Evolutionary conservation across 495 filamentous ascomycete species (phyloP).

Genomic region (Aspergillus panamensis): DNA sequence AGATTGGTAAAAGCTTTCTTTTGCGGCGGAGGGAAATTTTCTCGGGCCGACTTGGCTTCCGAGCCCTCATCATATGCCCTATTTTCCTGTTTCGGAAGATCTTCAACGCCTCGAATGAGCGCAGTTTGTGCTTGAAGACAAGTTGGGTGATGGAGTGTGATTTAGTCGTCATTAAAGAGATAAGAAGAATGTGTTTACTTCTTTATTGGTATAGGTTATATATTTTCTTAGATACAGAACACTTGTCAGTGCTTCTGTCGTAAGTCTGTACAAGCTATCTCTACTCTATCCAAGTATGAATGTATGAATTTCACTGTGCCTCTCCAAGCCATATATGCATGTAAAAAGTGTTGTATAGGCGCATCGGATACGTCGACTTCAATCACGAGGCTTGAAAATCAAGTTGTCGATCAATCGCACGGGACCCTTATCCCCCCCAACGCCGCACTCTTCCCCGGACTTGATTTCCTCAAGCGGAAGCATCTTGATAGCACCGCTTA

Average conservation of each 20-base stretch:
- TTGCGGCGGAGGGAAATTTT: constrained; percentile 31
- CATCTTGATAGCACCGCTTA: constrained; percentile 92
- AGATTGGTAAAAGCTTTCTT: constrained; percentile 1
- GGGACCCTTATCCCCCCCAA: constrained; percentile 65
- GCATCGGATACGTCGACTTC: not conserved
- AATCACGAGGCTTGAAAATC: constrained; percentile 55
- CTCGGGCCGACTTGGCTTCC: constrained; percentile 29
- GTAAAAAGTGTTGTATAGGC: not conserved
- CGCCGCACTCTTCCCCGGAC: constrained; percentile 62
- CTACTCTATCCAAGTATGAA: too few species aligned
- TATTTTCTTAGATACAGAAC: too few species aligned
- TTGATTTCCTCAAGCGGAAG: constrained; percentile 66
- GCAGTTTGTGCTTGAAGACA: not conserved
- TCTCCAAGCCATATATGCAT: not conserved
- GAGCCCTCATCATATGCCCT: constrained; percentile 35
- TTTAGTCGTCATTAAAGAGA: not conserved
- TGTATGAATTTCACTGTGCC: not conserved
- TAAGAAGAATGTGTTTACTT: too few species aligned
- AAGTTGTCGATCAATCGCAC: constrained; percentile 96
- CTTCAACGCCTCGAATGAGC: not conserved
- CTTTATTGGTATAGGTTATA: too few species aligned
- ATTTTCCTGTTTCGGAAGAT: constrained; percentile 33
- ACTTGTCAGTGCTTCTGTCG: too few species aligned
- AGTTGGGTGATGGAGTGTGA: not conserved
- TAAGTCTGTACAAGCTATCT: too few species aligned